Base-by-base conservation (phyloP, 495 filamentous ascomycete genomes). In the Penicillium taxi region DNA sequence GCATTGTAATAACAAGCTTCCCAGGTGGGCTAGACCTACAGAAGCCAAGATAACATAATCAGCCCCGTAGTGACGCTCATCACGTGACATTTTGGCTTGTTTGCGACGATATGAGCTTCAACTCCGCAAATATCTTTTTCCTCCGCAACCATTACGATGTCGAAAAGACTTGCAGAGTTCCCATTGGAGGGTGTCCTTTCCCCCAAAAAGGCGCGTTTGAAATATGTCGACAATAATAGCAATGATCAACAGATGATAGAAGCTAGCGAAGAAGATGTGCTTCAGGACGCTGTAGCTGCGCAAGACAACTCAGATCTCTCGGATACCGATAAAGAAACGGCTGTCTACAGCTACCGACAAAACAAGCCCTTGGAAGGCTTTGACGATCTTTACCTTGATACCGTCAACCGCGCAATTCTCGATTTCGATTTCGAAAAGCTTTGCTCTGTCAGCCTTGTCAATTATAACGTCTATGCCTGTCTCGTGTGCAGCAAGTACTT, bases 381-480 rank as follows among this genome's bases (percentile, higher is more conserved):
- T 61, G 79, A 80, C 41, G 93, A 99, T 59, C 77, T 99, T 20
- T 99, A 99, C 58, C 83, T 99, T 35, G 93, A 99, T 62, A 96
- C 90, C 2, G 90, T 99, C 61, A 80, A 96, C 63, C 86, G 91
- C 25, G 64, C 63, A 20, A 64, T 94, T 11, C 78, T 94, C 12
- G 89, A 94, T 59, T 94, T 94, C 52, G 91, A 99, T 58, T 99
- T 99, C 58, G 90, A 96, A 53, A 96, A 96, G 70, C 76, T 94
- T 13, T 99, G 91, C 67, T 96, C 93, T 2, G 70, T 96, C 45
- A 90, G 84, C 16, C 68, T 99, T 7, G 94, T 88, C 14, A 96
- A 96, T 54, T 96, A 96, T 66, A 96, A 99, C 48, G 89, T 99
- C 33, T 99, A 99, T 58, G 91, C 93, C 2, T 99, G 91, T 52